Conservation (phyloP, 495 filamentous ascomycete species). For the Penicillium cataractarum region DNA sequence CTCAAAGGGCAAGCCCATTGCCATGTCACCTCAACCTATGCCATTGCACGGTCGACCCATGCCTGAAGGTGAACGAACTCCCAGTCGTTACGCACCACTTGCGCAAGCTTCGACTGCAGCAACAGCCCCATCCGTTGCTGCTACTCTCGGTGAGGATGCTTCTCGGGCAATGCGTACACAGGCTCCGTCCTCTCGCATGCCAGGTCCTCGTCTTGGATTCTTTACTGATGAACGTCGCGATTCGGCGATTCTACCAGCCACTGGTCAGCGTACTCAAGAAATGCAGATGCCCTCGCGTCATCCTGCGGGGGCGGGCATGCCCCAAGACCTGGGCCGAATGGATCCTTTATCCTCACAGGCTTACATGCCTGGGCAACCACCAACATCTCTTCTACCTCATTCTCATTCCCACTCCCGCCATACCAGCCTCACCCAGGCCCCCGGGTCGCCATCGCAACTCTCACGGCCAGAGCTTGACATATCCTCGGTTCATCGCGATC, state of each 20-base stretch:
- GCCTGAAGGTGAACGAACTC: constrained; percentile 42
- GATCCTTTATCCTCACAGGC: constrained; percentile 41
- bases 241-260: constrained; percentile 35
- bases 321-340: constrained; percentile 41
- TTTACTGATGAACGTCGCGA: constrained; percentile 52
- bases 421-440: constrained; percentile 41
- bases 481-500: constrained; percentile 44
- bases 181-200: constrained; percentile 30
- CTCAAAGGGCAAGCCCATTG: constrained; percentile 46
- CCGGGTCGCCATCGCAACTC: constrained; percentile 43
- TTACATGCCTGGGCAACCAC: constrained; percentile 38
- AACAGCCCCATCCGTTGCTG: constrained; percentile 27
- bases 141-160: constrained; percentile 38
- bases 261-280: constrained; percentile 36
- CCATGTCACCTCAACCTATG: constrained; percentile 38
- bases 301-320: constrained; percentile 25
- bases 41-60: constrained; percentile 35
- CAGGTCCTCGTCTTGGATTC: constrained; percentile 48
- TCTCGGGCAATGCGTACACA: constrained; percentile 37
- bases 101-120: constrained; percentile 48
- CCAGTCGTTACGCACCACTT: constrained; percentile 45
- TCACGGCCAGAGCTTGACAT: constrained; percentile 41
- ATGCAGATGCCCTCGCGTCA: constrained; percentile 38
- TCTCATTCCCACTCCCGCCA: constrained; percentile 51
- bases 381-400: constrained; percentile 31